Conservation (phyloP, 2,329 filamentous ascomycete genomes). For the Celoporthe dispersa region DNA sequence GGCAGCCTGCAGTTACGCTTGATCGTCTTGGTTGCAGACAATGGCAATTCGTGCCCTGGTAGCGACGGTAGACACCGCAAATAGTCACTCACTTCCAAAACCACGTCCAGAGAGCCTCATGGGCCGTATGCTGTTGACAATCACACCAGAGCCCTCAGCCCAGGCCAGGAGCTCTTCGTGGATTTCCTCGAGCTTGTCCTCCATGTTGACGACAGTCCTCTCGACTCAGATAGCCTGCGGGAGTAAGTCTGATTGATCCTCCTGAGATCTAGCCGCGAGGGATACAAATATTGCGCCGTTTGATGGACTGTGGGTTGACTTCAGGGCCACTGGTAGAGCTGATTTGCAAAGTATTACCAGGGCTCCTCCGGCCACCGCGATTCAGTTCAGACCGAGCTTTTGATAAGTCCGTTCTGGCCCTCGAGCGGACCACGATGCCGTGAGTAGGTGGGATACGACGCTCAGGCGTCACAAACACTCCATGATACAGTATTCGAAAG, state of each 20-base stretch:
- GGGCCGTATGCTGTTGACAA: slow-evolving; percentile 69
- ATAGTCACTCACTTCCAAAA: slow-evolving; percentile 55
- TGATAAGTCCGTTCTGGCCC: neutral
- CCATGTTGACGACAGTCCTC: slow-evolving; percentile 8
- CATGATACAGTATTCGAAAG: neutral
- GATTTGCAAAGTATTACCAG: neutral
- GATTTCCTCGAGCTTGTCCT: slow-evolving; percentile 33
- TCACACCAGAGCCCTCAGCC: slow-evolving; percentile 67
- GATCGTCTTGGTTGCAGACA: neutral
- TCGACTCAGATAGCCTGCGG: neutral
- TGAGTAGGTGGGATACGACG: neutral
- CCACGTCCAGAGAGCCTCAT: slow-evolving; percentile 72
- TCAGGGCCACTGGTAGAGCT: neutral
- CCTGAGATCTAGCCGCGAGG: neutral
- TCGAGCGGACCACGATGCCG: neutral
- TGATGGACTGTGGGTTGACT: neutral
- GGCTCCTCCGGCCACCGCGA: neutral
- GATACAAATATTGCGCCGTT: neutral
- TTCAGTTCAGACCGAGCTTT: neutral
- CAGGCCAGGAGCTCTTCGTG: slow-evolving; percentile 65
- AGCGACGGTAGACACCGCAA: neutral
- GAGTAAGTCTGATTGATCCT: neutral
- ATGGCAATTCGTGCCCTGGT: neutral
- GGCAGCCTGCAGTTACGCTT: neutral
- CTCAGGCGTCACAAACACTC: neutral